phyloP scores from a whole-genome alignment of 108 stramenopile genomes.

The Parmales sp. region DNA sequence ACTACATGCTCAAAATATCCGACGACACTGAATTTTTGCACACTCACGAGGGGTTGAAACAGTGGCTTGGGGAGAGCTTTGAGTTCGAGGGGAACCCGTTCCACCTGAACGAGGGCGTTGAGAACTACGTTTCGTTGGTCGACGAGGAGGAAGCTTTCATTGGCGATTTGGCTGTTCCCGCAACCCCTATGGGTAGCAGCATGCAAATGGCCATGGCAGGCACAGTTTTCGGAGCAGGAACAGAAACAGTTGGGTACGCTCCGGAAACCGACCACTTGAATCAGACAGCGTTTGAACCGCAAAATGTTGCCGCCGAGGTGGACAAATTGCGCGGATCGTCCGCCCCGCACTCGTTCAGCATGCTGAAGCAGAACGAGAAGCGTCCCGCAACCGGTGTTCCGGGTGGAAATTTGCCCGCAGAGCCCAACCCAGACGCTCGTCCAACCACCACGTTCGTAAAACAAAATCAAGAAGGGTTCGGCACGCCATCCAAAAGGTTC shows the following conservation, averaged over 20 bases:
- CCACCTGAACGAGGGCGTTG: neutral
- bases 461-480: neutral
- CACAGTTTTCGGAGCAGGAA: no score
- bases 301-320: neutral
- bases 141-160: no score
- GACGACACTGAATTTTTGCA: neutral
- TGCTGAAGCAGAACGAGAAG: no score
- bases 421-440: neutral
- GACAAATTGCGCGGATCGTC: neutral
- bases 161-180: neutral
- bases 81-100: constrained; percentile 10
- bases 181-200: neutral
- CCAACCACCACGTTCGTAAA: no score
- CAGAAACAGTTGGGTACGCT: no score
- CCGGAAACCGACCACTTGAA: neutral
- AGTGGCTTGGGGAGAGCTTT: constrained; percentile 3
- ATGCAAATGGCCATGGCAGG: neutral
- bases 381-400: no score
- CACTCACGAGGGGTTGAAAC: neutral
- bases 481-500: neutral
- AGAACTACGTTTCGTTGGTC: neutral
- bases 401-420: neutral
- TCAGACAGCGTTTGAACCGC: neutral
- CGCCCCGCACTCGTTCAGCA: neutral
- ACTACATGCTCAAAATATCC: neutral